Conservation (phyloP, 176 grass and related monocot species). For the Coix lacrymajobi region DNA sequence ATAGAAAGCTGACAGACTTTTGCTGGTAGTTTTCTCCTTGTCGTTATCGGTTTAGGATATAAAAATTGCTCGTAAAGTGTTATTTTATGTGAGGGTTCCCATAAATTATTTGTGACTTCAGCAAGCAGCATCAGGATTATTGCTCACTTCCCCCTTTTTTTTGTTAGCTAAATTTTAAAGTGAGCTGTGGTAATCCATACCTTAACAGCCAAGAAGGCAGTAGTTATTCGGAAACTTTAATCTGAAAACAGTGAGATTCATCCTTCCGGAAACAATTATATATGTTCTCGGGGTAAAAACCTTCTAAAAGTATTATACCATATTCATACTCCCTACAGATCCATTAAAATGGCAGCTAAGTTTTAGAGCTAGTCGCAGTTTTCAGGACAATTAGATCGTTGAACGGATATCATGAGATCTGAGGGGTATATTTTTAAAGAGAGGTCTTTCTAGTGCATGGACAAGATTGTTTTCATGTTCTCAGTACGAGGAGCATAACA, state of each 20-base stretch:
- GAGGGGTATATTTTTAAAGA: too few relatives aligned
- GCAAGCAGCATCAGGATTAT: background rate
- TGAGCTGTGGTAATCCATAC: background rate
- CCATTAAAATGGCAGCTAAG: background rate
- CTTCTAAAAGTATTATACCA: background rate
- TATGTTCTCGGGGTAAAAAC: background rate
- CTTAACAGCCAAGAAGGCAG: background rate
- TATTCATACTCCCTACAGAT: background rate
- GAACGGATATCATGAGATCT: too few relatives aligned
- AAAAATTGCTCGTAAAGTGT: background rate
- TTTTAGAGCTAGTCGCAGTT: background rate
- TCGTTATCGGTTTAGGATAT: conserved; percentile 7
- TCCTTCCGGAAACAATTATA: background rate
- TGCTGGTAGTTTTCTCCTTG: conserved; percentile 25
- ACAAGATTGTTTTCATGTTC: too few relatives aligned
- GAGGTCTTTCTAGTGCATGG: too few relatives aligned
- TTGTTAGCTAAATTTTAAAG: background rate
- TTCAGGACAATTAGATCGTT: too few relatives aligned
- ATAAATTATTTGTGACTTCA: background rate
- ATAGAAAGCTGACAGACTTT: conserved; percentile 38
- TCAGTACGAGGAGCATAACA: too few relatives aligned
- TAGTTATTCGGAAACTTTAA: background rate
- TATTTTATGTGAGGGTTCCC: conserved; percentile 21
- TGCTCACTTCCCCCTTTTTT: background rate
- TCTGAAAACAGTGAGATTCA: background rate